Evolutionary conservation across 352 stramenopile genomes (phyloP).

Genomic region (Pythium guiyangense): DNA sequence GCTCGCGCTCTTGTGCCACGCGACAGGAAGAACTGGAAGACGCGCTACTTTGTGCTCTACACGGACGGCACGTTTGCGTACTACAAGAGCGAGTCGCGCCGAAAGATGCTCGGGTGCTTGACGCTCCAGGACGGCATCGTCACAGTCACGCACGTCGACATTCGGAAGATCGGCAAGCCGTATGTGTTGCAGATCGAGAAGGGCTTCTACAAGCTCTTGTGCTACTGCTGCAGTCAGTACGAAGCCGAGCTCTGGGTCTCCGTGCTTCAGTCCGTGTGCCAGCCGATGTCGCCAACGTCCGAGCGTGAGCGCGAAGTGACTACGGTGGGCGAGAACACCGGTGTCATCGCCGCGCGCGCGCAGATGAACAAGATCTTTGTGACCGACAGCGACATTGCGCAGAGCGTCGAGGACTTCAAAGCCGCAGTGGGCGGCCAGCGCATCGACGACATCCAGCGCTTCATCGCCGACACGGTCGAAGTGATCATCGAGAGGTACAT

Average conservation of each 20-base stretch:
- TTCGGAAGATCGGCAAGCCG: slow-evolving; percentile 48
- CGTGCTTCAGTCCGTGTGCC: slow-evolving; percentile 49
- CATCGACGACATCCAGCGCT: slow-evolving; percentile 44
- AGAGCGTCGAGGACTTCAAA: slow-evolving; percentile 53
- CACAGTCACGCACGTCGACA: slow-evolving; percentile 74
- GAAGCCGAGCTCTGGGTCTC: slow-evolving; percentile 82
- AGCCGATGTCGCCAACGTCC: slow-evolving; percentile 33
- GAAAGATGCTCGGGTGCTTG: slow-evolving; percentile 80
- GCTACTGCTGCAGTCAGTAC: slow-evolving; percentile 70
- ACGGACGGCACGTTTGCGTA: slow-evolving; percentile 78
- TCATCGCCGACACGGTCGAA: slow-evolving; percentile 63
- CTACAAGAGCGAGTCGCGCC: slow-evolving; percentile 71
- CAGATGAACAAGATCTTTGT: slow-evolving; percentile 84
- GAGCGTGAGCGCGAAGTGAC: slow-evolving; percentile 55
- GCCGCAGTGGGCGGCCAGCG: slow-evolving; percentile 38
- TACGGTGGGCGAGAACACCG: slow-evolving; percentile 45
- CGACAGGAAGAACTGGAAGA: slow-evolving; percentile 83
- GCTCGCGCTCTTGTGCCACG: background rate
- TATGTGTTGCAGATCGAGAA: slow-evolving; percentile 86
- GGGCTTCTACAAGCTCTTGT: slow-evolving; percentile 79
- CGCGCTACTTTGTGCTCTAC: slow-evolving; percentile 83
- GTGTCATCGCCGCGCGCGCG: slow-evolving; percentile 41
- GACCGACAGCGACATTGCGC: slow-evolving; percentile 47
- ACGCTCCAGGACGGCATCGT: slow-evolving; percentile 83
- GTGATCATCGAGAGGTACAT: slow-evolving; percentile 66